These are phyloP conservation scores for Apocynum venetum DNA, from an alignment of 257 asterid species.

Conservation along the genomic window DNA sequence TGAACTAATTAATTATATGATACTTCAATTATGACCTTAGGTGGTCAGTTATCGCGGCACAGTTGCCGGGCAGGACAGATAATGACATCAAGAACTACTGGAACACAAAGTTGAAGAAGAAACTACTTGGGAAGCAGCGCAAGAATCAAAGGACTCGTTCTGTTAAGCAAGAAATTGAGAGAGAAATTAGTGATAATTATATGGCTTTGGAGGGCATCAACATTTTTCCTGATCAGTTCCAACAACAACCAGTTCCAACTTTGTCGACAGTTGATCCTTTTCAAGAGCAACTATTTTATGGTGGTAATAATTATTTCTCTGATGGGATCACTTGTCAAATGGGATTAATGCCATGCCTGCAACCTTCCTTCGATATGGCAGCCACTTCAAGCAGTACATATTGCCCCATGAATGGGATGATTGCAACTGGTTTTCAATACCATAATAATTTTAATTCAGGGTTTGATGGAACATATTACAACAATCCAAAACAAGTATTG, in stretches of 20 bases:
- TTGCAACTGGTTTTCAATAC: conserved; percentile 9
- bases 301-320: neutral
- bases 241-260: neutral
- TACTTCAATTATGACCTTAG: conserved; percentile 4
- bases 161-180: conserved; percentile 9
- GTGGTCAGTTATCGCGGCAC: conserved; percentile 46
- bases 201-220: neutral
- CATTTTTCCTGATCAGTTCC: neutral
- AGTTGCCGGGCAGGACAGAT: conserved; percentile 39
- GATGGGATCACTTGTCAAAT: neutral
- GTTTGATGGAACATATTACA: conserved; percentile 18
- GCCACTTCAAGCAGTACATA: neutral
- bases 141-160: conserved; percentile 20
- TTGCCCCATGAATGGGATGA: conserved; percentile 11
- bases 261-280: conserved; percentile 4
- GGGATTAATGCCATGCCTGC: neutral
- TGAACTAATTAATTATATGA: too few species aligned
- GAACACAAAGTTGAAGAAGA: conserved; percentile 44
- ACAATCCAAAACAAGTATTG: conserved; percentile 17
- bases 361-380: conserved; percentile 3
- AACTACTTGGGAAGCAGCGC: conserved; percentile 27
- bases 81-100: conserved; percentile 44
- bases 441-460: conserved; percentile 9
- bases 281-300: neutral
- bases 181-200: conserved; percentile 3